phyloP scores from a whole-genome alignment of 176 grass and related monocot species.

The Coix lacrymajobi region DNA sequence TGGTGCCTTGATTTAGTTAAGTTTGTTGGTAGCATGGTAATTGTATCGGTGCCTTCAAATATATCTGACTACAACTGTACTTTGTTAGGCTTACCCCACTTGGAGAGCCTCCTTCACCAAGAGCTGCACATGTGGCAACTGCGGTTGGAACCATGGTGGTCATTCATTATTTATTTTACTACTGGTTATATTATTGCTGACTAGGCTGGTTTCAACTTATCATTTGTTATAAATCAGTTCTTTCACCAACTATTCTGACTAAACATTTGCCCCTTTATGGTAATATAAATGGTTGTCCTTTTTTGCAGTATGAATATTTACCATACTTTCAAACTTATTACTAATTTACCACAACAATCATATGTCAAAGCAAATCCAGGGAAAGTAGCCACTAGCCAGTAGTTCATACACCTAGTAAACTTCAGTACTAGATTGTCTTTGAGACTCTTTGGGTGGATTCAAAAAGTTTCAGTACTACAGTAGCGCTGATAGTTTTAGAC shows the following conservation, averaged over 20 bases:
- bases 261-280: background rate
- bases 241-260: background rate
- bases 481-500: too few species aligned
- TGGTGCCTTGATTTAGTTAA: background rate
- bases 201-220: background rate
- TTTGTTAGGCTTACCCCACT: constrained; percentile 84
- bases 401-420: background rate
- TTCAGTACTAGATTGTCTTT: background rate
- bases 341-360: background rate
- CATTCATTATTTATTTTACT: constrained; percentile 70
- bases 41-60: background rate
- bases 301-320: background rate
- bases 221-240: background rate
- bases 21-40: constrained; percentile 18
- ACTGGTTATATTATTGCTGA: background rate
- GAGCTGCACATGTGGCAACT: constrained; percentile 98
- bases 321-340: background rate
- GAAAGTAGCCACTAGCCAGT: background rate
- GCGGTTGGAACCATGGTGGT: constrained; percentile 99
- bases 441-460: background rate
- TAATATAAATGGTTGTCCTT: background rate
- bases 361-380: constrained; percentile 10
- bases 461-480: constrained; percentile 16
- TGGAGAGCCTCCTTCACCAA: constrained; percentile 93
- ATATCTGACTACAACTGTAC: constrained; percentile 17